These are phyloP conservation scores for Wickerhamomyces tratensis DNA, from an alignment of 805 yeast species.

Conservation along the genomic window DNA sequence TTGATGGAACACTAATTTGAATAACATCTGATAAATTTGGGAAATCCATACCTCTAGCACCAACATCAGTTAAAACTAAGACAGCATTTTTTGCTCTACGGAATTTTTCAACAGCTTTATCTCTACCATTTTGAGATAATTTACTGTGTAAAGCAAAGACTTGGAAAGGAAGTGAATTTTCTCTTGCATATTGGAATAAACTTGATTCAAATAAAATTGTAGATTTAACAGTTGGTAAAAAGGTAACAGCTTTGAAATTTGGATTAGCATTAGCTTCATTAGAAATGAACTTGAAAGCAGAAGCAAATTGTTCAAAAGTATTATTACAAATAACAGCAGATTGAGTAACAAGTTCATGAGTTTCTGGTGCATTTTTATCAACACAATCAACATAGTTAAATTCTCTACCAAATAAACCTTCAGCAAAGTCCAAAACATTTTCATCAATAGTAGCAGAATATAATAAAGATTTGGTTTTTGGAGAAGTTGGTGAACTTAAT, in stretches of 20 bases:
- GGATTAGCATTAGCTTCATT: conserved; percentile 24
- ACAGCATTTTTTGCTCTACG: conserved; percentile 40
- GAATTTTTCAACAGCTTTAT: conserved; percentile 44
- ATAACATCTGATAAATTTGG: conserved; percentile 78
- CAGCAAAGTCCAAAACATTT: conserved; percentile 58
- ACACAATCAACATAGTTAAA: conserved; percentile 67
- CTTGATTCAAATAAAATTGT: conserved; percentile 31
- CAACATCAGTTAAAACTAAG: conserved; percentile 83
- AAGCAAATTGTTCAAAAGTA: conserved; percentile 49
- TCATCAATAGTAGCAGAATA: conserved; percentile 85
- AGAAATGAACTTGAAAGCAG: conserved; percentile 43
- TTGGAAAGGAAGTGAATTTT: conserved; percentile 1
- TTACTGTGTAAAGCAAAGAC: conserved; percentile 53
- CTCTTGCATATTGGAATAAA: too few relatives aligned
- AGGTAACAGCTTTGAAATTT: conserved; percentile 70
- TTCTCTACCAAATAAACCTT: conserved; percentile 40
- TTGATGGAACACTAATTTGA: conserved; percentile 72
- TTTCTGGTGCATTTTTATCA: conserved; percentile 61
- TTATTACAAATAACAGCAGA: conserved; percentile 43
- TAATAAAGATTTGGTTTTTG: conserved; percentile 52
- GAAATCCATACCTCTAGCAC: conserved; percentile 96
- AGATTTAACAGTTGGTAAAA: conserved; percentile 67
- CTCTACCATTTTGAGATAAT: conserved; percentile 60
- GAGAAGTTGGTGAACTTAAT: conserved; percentile 19
- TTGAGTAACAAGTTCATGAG: conserved; percentile 73